Evolutionary conservation across 805 yeast genomes (phyloP), one percentile per base, ranked within the genome.

Genomic region (Cyberlindnera maritima): DNA sequence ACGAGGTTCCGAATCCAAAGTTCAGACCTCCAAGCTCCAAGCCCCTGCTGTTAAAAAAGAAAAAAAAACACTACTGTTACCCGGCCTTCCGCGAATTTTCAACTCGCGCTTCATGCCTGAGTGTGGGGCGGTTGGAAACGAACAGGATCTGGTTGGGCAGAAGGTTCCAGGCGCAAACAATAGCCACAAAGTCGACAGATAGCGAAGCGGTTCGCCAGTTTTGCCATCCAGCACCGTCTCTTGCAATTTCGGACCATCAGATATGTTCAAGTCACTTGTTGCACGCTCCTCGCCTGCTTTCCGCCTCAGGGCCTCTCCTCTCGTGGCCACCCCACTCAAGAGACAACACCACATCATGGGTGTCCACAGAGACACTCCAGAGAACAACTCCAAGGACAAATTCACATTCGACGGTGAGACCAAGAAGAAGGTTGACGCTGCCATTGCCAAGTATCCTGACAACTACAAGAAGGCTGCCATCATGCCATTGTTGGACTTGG

Each of bases 401-500:
- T 88, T 88, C 65, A 89, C 84, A 64, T 88, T 88, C 72, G 74
- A 74, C 48, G 59, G 74, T 13, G 88, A 80, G 53, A 87, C 86
- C 71, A 57, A 69, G 61, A 69, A 73, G 53, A 73, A 87, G 55
- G 95, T 95, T n/a, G 69, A 83, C 49, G 83, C 77, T 52, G 79
- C 88, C 60, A 75, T 88, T 44, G 79, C 85, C 59, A 86, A 86
- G 70, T 88, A 88, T 65, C 96, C 96, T 11, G 74, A 86, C 23
- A 92, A 88, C 64, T 88, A 88, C 68, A 88, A 87, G 65, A 88
- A 88, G 69, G 87, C 85, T 28, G 96, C 96, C 2, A 82, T 83
- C 48, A 88, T 88, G 96, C 95, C 96, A 10, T 74, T 88, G 50
- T 75, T 88, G 52, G 95, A 87, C 63, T 72, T 88, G 53, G 96